Base-by-base conservation (phyloP, 257 asterid species). In the Solanum sitiens region DNA sequence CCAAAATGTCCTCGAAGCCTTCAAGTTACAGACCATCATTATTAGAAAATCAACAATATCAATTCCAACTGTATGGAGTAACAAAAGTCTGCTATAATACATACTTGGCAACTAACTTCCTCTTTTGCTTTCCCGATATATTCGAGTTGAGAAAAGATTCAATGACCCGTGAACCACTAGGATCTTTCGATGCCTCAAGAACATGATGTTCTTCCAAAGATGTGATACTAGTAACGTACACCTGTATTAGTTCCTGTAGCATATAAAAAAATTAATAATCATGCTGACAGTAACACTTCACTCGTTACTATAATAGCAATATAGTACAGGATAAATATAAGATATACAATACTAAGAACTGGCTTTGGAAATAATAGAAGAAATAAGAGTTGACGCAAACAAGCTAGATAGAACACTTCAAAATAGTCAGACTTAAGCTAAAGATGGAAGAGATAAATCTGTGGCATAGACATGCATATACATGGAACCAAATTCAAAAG, bases 1-100 rank as follows among this genome's bases (percentile, higher is more conserved):
- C 98, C 99, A 87, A 94, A 97, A 91, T 94, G 98, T 86, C 98
- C 98, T 87, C 92, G 92, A 87, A 96, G 94, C 94, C 99, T 96
- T 89, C 86, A 75, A 87, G 59, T 72, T 35, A 44, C 47, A 11
- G 61, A 45, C 86, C 76, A 65, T 25, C 39, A 44, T 40, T 73
- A 86, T 85, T 74, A 86, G 84, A 67, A 86, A 72, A 53, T 73
- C 73, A 86, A 73, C 11, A 53, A 23, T 50, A 82, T 82, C 7
- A 82, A 7, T 53, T 50, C 85, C 74, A 53, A 86, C 53, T 47
- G 18, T 85, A n/a, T 85, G 65, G 67, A 73, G 20, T 7, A 50
- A 47, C 30, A 84, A 42, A 37, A 85, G 89, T 89, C 37, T 65
- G 80, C 45, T 77, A 71, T 30, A 61, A 68, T 73, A 84, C 98